These are phyloP conservation scores for Mycena citricolor DNA, from an alignment of 1,284 basidiomycete species.

Conservation along the genomic window DNA sequence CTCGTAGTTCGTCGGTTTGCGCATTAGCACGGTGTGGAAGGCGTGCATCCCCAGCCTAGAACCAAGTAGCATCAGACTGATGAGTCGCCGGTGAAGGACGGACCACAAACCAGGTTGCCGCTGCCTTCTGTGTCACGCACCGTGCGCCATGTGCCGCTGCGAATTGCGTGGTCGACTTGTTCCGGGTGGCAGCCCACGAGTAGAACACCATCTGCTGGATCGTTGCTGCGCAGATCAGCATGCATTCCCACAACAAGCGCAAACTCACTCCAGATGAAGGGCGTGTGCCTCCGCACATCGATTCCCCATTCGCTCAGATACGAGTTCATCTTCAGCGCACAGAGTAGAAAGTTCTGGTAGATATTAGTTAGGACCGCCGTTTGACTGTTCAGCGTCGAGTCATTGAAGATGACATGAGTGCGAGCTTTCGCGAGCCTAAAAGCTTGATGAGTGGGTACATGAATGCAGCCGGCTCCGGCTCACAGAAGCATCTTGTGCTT, in stretches of 20 bases:
- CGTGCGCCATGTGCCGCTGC: slow-evolving; percentile 39
- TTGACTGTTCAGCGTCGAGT: slow-evolving; percentile 69
- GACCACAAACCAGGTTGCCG: slow-evolving; percentile 57
- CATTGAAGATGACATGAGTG: slow-evolving; percentile 75
- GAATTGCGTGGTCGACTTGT: slow-evolving; percentile 45
- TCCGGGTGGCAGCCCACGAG: slow-evolving; percentile 52
- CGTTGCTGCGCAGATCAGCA: slow-evolving; percentile 41
- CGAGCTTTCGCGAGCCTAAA: slow-evolving; percentile 65
- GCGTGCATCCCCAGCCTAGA: slow-evolving; percentile 79
- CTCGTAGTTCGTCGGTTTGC: slow-evolving; percentile 51
- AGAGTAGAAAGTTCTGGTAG: slow-evolving; percentile 83
- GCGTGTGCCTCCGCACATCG: slow-evolving; percentile 8
- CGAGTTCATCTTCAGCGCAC: slow-evolving; percentile 86
- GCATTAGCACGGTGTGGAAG: slow-evolving; percentile 63
- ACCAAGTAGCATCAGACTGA: not conserved
- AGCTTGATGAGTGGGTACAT: not conserved
- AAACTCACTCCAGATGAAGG: slow-evolving; percentile 15
- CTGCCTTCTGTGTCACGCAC: slow-evolving; percentile 46
- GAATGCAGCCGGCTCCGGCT: slow-evolving; percentile 24
- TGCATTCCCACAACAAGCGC: not conserved
- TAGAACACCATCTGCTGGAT: slow-evolving; percentile 60
- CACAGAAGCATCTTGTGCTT: slow-evolving; percentile 70
- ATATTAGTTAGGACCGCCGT: slow-evolving; percentile 75
- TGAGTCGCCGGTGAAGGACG: not conserved
- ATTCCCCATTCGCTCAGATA: slow-evolving; percentile 54